Evolutionary conservation across 495 filamentous ascomycete genomes (phyloP).

Genomic region (Hypoxylon cercidicola): DNA sequence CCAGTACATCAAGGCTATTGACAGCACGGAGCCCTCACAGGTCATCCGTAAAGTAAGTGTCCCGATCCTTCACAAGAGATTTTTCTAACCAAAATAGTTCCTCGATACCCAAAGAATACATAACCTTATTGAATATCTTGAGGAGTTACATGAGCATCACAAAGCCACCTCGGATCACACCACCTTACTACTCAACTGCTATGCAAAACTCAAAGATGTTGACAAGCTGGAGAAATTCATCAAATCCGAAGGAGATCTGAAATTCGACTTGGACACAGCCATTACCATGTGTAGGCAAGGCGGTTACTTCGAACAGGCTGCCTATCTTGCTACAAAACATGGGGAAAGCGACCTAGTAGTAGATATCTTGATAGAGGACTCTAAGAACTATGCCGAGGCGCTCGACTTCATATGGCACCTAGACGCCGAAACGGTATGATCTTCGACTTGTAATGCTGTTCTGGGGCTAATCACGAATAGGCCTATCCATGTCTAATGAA

Average conservation of each 20-base stretch:
- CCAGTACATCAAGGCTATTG: slow-evolving; percentile 95
- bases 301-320: slow-evolving; percentile 97
- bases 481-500: slow-evolving; percentile 93
- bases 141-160: slow-evolving; percentile 94
- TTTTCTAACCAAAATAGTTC: slow-evolving; percentile 64
- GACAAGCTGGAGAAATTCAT: slow-evolving; percentile 96
- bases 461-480: slow-evolving; percentile 55
- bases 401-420: slow-evolving; percentile 90
- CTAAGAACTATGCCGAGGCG: slow-evolving; percentile 86
- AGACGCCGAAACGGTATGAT: slow-evolving; percentile 79
- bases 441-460: slow-evolving; percentile 9
- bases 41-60: slow-evolving; percentile 82
- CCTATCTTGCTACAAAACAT: slow-evolving; percentile 93
- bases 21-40: slow-evolving; percentile 93
- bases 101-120: slow-evolving; percentile 96
- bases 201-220: slow-evolving; percentile 96
- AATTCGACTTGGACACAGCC: slow-evolving; percentile 96
- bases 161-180: slow-evolving; percentile 96
- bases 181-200: slow-evolving; percentile 93
- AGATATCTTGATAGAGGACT: slow-evolving; percentile 94
- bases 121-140: slow-evolving; percentile 96
- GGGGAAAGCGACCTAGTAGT: slow-evolving; percentile 93
- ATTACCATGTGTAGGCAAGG: slow-evolving; percentile 98
- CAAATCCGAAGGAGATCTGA: slow-evolving; percentile 91
- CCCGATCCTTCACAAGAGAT: background rate